Conservation (phyloP, 345 rosid species). For the Tarenaya hassleriana region DNA sequence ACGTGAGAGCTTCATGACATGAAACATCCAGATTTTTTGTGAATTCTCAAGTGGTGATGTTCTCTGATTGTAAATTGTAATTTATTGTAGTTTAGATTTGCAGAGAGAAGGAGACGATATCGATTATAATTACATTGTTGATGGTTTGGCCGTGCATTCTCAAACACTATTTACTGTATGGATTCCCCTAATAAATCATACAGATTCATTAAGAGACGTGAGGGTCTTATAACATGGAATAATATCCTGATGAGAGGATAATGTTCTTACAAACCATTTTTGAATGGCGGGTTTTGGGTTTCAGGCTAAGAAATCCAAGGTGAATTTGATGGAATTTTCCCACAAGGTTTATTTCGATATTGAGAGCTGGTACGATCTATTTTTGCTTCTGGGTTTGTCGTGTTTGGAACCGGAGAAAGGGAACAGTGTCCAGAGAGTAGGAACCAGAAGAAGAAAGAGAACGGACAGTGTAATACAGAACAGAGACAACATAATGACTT, state of each 20-base stretch:
- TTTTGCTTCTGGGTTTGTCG: too few relatives aligned
- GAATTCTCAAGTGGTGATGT: too few relatives aligned
- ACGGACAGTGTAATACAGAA: conserved; percentile 7
- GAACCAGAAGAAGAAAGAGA: conserved; percentile 5
- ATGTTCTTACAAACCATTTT: conserved; percentile 10
- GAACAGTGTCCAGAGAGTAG: conserved; percentile 2
- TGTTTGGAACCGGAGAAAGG: too few relatives aligned
- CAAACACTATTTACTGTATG: conserved; percentile 16
- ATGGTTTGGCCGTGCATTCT: not conserved
- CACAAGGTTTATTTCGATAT: conserved; percentile 90
- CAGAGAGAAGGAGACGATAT: too few relatives aligned
- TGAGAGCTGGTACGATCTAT: too few relatives aligned
- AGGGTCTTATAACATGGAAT: not conserved
- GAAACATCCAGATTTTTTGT: too few relatives aligned
- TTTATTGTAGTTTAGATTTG: too few relatives aligned
- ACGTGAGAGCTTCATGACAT: too few relatives aligned
- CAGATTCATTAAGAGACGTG: too few relatives aligned
- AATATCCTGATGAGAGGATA: not conserved
- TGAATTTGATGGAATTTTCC: conserved; percentile 65
- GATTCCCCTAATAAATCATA: too few relatives aligned
- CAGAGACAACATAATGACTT: conserved; percentile 8
- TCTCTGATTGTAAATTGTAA: too few relatives aligned
- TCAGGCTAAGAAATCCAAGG: conserved; percentile 58
- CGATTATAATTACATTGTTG: too few relatives aligned
- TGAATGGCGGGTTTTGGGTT: conserved; percentile 14